Conservation (phyloP, 768 basidiomycete genomes). For the Boletellus sp. region DNA sequence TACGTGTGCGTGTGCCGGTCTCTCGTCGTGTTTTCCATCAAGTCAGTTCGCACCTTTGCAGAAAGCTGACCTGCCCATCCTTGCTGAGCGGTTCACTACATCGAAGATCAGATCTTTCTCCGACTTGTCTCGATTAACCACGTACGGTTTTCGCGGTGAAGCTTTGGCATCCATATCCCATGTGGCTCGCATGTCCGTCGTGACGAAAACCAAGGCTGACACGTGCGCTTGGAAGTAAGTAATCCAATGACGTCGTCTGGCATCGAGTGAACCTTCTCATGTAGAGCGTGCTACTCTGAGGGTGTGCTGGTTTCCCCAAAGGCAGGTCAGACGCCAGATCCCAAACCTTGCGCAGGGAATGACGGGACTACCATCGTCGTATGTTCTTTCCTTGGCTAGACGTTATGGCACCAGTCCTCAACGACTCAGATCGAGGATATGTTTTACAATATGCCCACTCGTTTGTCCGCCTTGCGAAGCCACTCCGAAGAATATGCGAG, state of each 20-base stretch:
- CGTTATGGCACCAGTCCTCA: background rate
- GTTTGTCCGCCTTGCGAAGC: conserved; percentile 79
- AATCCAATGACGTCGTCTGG: background rate
- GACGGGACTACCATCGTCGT: conserved; percentile 90
- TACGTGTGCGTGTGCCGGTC: conserved; percentile 55
- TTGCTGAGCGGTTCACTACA: conserved; percentile 94
- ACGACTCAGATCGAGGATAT: conserved; percentile 80
- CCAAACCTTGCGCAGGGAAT: conserved; percentile 90
- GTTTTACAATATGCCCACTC: conserved; percentile 89
- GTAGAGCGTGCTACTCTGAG: conserved; percentile 78
- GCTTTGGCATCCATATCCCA: conserved; percentile 95
- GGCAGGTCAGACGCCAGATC: conserved; percentile 66
- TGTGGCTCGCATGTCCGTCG: conserved; percentile 81
- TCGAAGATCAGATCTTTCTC: conserved; percentile 86
- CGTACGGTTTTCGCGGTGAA: conserved; percentile 97
- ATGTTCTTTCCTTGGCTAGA: conserved; percentile 20
- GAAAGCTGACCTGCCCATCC: conserved; percentile 85
- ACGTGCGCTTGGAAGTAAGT: conserved; percentile 91
- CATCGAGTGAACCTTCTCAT: conserved; percentile 5
- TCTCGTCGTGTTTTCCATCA: background rate
- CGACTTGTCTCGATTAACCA: conserved; percentile 78
- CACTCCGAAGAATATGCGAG: conserved; percentile 88
- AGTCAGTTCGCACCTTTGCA: conserved; percentile 26
- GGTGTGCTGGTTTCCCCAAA: conserved; percentile 69
- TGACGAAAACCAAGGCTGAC: conserved; percentile 85